phyloP scores from a whole-genome alignment of 495 filamentous ascomycete species.

The Trichoderma asperelloides region DNA sequence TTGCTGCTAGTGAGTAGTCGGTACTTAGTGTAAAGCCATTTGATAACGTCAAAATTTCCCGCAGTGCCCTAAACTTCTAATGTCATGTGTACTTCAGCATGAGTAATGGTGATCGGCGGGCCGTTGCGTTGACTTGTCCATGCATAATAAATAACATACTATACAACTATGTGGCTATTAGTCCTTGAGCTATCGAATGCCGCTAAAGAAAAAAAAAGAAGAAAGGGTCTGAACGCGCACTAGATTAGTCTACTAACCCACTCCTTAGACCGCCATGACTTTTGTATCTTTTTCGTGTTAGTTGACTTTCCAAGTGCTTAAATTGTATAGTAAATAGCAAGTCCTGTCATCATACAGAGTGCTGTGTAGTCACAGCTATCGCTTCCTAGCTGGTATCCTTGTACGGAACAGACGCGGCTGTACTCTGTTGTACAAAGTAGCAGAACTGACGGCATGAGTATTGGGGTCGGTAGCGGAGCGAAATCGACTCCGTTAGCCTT shows the following conservation, averaged over 20 bases:
- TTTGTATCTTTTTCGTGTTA: no score
- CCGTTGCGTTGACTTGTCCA: neutral
- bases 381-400: neutral
- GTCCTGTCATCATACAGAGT: neutral
- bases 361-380: neutral
- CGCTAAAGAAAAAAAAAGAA: neutral
- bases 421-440: no score
- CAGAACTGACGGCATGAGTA: neutral
- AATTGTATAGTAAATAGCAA: no score
- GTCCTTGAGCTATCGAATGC: neutral
- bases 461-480: neutral
- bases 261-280: no score
- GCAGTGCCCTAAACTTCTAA: neutral
- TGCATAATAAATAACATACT: neutral
- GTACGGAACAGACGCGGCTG: neutral
- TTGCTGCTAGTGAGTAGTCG: neutral
- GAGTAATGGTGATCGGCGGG: neutral
- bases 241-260: neutral
- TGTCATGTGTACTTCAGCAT: neutral
- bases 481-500: neutral
- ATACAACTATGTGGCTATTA: neutral
- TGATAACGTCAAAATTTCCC: neutral
- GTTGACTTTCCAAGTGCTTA: no score
- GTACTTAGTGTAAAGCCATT: neutral
- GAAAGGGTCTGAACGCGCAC: neutral